Evolutionary conservation across 225 moss, liverwort and hornwort genomes (phyloP).

Genomic region (Pseudoscleropodium purum): DNA sequence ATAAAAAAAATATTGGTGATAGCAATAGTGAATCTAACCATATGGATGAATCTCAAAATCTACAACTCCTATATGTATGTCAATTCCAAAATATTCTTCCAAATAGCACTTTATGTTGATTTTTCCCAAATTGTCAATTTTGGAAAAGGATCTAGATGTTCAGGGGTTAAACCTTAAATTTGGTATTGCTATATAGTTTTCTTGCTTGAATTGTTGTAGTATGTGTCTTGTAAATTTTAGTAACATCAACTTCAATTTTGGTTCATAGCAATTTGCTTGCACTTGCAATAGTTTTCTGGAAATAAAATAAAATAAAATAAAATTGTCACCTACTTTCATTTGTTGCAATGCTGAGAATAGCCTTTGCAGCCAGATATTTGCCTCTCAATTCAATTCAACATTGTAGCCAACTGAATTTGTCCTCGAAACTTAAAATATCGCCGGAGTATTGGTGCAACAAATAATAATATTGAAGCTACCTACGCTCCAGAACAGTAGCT

Average conservation of each 20-base stretch:
- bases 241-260: not conserved
- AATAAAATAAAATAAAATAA: not conserved
- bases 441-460: not conserved
- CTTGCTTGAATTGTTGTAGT: not conserved
- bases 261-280: not conserved
- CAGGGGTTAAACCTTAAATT: not conserved
- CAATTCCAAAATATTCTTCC: too few relatives aligned
- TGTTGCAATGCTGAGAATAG: not conserved
- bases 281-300: not conserved
- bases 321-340: not conserved
- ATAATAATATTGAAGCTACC: not conserved
- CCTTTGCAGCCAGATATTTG: not conserved
- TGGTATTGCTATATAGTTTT: not conserved
- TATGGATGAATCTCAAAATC: too few relatives aligned
- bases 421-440: not conserved
- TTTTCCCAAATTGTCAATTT: too few relatives aligned
- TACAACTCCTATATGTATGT: too few relatives aligned
- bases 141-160: too few relatives aligned
- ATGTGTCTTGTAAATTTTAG: not conserved
- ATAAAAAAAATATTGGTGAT: too few relatives aligned
- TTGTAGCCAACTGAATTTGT: not conserved
- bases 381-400: not conserved
- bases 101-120: too few relatives aligned
- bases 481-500: not conserved
- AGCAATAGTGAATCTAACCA: too few relatives aligned